A percentile compares a stretch with the other conserved stretches of the same genome.
These are phyloP conservation scores for Nicotiana tomentosiformis DNA, from an alignment of 257 asterid genomes.

Conservation along the genomic window DNA sequence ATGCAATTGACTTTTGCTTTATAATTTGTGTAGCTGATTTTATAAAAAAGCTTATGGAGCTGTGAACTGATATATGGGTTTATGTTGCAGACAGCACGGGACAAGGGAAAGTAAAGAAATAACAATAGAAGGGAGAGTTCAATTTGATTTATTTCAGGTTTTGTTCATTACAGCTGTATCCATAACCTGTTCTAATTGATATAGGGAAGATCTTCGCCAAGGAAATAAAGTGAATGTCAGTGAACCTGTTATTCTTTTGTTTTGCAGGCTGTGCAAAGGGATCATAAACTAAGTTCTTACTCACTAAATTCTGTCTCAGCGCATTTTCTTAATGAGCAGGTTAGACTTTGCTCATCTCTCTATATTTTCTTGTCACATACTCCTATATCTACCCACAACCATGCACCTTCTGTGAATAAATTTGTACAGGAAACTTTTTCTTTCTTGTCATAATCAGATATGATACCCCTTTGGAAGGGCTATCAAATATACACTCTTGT, in stretches of 20 bases:
- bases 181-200: background rate
- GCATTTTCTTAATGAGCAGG: constrained; percentile 98
- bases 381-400: background rate
- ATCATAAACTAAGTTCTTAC: constrained; percentile 88
- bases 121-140: constrained; percentile 91
- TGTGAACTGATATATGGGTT: constrained; percentile 26
- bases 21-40: background rate
- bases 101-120: constrained; percentile 98
- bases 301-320: constrained; percentile 95
- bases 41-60: constrained; percentile 8
- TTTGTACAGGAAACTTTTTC: background rate
- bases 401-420: background rate
- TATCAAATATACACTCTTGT: background rate
- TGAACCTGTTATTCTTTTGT: constrained; percentile 5
- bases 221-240: background rate
- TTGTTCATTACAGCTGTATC: background rate
- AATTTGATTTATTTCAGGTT: constrained; percentile 96
- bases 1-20: background rate
- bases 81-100: constrained; percentile 75
- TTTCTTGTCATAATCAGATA: too few species aligned
- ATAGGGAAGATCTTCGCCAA: background rate
- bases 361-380: background rate
- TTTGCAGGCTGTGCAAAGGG: constrained; percentile 86
- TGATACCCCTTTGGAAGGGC: background rate
- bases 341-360: constrained; percentile 22